Evolutionary conservation across 78 protist species (phyloP), one percentile per base, ranked within the genome.

Genomic region (Anaeramoeba flamelloides): DNA sequence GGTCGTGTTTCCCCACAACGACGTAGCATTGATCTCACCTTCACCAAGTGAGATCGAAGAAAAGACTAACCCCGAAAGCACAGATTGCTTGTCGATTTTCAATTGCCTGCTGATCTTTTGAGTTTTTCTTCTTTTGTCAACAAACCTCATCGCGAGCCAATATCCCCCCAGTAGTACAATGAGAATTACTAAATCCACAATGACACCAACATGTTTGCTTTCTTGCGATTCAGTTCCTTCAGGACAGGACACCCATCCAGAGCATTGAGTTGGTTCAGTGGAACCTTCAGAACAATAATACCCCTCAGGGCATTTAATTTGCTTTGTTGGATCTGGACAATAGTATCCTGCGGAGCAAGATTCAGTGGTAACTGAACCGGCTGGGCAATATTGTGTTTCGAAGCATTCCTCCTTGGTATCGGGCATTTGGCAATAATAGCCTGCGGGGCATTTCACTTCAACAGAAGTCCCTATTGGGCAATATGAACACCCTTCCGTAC

Each of bases 301-400:
- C 12, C 78, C 78, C 22, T 4, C 12, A 39, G 78, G 78, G 37
- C 78, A 76, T 4, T 39, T 36, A 12, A 12, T 76, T 4, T 31
- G 78, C 78, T 12, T 31, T 4, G 78, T 22, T 39, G 78, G 12
- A 76, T 8, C 38, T 36, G 78, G 78, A 39, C 78, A 76, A 39
- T 76, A 76, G 75, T 39, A 76, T 4, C 78, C 78, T 12, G 78
- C 78, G 4, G 78, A 39, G 12, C 78, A 76, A 31, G 37, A 12
- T 8, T 76, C 75, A 12, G 78, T 36, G 36, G 37, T 39, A 12
- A 76, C 37, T 4, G 78, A 38, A 39, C 12, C 8, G 75, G 38
- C 36, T 31, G 78, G 78, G 12, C 78, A 76, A 12, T 22, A 76
- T 31, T 76, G 12, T 76, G 38, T 12, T 4, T 76, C 36, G 12